Conservation (phyloP, 768 basidiomycete species). For the Lentinus brumalis region DNA sequence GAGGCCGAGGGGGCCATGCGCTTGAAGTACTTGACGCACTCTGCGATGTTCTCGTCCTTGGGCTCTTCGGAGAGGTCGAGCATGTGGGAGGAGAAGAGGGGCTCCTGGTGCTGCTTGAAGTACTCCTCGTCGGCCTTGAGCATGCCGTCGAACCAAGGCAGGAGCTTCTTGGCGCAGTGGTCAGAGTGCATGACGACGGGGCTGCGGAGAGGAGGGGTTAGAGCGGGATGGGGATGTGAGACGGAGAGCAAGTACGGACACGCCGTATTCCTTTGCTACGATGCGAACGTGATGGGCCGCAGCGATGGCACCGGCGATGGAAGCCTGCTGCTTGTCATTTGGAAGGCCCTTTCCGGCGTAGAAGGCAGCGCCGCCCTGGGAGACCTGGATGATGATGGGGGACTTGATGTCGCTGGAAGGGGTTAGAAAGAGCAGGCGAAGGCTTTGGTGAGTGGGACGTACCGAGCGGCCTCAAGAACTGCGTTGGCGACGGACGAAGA, state of each 20-base stretch:
- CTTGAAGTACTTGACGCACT: slow-evolving; percentile 92
- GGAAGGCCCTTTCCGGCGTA: slow-evolving; percentile 95
- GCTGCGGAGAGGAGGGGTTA: slow-evolving; percentile 39
- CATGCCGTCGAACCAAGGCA: slow-evolving; percentile 99
- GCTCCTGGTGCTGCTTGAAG: slow-evolving; percentile 84
- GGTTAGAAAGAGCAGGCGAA: slow-evolving; percentile 2
- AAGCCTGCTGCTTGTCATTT: slow-evolving; percentile 95
- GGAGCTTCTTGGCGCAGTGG: slow-evolving; percentile 97
- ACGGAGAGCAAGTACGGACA: slow-evolving; percentile 54
- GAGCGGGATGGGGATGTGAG: neutral
- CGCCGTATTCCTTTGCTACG: slow-evolving; percentile 87
- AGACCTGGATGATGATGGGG: slow-evolving; percentile 97
- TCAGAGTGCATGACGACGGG: slow-evolving; percentile 98
- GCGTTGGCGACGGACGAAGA: slow-evolving; percentile 96
- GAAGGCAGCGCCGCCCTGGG: slow-evolving; percentile 95
- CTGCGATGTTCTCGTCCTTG: slow-evolving; percentile 93
- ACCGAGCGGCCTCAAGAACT: slow-evolving; percentile 94
- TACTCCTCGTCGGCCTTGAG: slow-evolving; percentile 93
- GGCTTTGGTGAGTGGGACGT: slow-evolving; percentile 12
- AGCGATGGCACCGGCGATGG: slow-evolving; percentile 87
- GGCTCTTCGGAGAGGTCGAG: slow-evolving; percentile 93
- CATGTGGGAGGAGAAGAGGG: slow-evolving; percentile 98
- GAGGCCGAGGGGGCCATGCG: slow-evolving; percentile 87
- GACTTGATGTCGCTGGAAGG: slow-evolving; percentile 83
- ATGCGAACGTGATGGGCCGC: slow-evolving; percentile 91